Percentiles rank a stretch among this genome's conserved stretches.
Conservation (phyloP, 2,329 filamentous ascomycete genomes). For the Colletotrichum tofieldiae region DNA sequence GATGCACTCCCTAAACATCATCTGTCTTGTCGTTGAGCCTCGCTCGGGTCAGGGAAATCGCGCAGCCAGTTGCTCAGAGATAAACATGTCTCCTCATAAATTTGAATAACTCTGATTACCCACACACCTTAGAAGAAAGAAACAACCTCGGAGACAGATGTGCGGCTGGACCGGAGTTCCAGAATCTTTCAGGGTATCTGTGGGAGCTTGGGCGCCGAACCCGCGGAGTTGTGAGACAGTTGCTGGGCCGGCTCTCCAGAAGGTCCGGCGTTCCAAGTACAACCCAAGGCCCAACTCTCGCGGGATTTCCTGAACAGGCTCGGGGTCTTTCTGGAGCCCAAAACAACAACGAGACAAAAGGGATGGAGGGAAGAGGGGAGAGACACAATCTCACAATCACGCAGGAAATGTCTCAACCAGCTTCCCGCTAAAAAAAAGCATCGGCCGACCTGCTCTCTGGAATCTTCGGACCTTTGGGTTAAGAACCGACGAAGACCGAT, state of each 20-base stretch:
- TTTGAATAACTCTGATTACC: conserved; percentile 11
- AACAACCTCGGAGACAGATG: conserved; percentile 25
- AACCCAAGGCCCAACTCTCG: conserved; percentile 25
- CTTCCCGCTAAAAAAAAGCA: not conserved
- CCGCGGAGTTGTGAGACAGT: conserved; percentile 40
- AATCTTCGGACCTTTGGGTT: not conserved
- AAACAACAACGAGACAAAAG: not conserved
- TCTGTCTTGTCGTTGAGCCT: conserved; percentile 10
- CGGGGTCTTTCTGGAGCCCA: conserved; percentile 10
- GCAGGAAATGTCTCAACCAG: conserved; percentile 26
- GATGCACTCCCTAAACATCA: conserved; percentile 7
- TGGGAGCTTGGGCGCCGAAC: conserved; percentile 27
- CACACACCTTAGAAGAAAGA: conserved; percentile 12
- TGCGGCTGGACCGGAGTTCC: conserved; percentile 40
- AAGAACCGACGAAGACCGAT: conserved; percentile 33
- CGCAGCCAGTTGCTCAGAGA: not conserved
- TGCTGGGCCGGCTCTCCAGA: conserved; percentile 26
- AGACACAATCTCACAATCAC: conserved; percentile 1
- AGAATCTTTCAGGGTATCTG: conserved; percentile 22
- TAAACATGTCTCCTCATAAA: not conserved
- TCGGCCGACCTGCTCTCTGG: conserved; percentile 1
- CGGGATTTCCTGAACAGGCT: conserved; percentile 34
- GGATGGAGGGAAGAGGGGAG: not conserved
- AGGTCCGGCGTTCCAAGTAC: conserved; percentile 33
- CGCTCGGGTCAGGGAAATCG: not conserved